Conservation (phyloP, 768 basidiomycete species). For the Hemileccinum impolitum region DNA sequence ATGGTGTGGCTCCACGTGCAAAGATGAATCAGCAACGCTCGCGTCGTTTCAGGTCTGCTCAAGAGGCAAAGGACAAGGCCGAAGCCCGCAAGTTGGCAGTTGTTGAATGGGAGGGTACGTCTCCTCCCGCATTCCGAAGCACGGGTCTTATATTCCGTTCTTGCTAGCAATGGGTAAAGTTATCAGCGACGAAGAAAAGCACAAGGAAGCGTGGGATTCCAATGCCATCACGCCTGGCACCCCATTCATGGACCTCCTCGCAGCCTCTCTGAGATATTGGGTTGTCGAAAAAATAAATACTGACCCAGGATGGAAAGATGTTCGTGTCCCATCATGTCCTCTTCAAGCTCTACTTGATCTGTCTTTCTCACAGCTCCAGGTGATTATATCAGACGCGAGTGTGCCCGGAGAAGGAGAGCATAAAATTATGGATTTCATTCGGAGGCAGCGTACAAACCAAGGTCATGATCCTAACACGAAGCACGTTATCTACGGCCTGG, state of each 20-base stretch:
- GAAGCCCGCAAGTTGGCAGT: conserved; percentile 81
- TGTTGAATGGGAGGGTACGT: conserved; percentile 77
- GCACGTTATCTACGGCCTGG: conserved; percentile 97
- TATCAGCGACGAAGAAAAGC: conserved; percentile 75
- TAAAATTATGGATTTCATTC: conserved; percentile 99
- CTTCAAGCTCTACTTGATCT: neutral
- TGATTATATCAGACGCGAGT: conserved; percentile 94
- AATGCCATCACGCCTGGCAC: conserved; percentile 99
- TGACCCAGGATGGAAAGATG: conserved; percentile 94
- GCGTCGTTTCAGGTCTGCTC: conserved; percentile 89
- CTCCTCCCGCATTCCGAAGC: neutral
- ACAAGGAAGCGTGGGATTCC: conserved; percentile 90
- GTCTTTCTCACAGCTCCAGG: conserved; percentile 62
- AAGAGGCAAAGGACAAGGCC: conserved; percentile 94
- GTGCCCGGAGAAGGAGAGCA: conserved; percentile 99
- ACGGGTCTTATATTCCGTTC: neutral
- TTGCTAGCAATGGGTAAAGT: conserved; percentile 86
- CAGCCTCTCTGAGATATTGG: conserved; percentile 90
- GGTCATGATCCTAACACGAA: conserved; percentile 94
- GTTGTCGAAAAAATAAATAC: conserved; percentile 92
- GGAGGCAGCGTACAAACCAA: conserved; percentile 80
- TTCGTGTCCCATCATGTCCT: conserved; percentile 30
- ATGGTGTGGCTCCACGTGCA: conserved; percentile 95
- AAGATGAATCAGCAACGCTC: conserved; percentile 99
- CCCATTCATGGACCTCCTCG: conserved; percentile 95